Percentiles rank a stretch among this genome's conserved stretches.
Evolutionary conservation across 345 rosid species (phyloP).

Genomic region (Citrus mangshanensis): DNA sequence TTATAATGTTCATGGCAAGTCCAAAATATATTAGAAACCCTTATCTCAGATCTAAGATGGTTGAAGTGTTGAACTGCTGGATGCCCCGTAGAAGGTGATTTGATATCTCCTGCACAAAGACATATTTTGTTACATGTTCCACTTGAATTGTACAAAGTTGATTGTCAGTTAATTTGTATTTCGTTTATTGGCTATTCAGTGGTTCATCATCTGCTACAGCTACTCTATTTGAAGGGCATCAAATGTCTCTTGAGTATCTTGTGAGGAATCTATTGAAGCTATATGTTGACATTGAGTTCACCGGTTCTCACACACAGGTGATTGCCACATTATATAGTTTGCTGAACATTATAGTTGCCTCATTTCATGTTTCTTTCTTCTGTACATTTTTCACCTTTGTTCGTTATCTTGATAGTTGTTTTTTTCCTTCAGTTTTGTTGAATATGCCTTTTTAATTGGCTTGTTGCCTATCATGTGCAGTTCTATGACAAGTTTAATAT

Average conservation of each 20-base stretch:
- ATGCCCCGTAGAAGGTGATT: constrained; percentile 89
- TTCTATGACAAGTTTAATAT: constrained; percentile 98
- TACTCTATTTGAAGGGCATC: constrained; percentile 91
- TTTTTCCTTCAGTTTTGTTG: background rate
- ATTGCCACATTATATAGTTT: constrained; percentile 14
- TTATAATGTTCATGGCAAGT: constrained; percentile 97
- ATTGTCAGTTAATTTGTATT: constrained; percentile 1
- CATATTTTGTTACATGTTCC: constrained; percentile 9
- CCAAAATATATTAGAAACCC: constrained; percentile 86
- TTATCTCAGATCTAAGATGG: constrained; percentile 98
- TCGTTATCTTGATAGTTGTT: background rate
- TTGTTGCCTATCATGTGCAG: constrained; percentile 42
- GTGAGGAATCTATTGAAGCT: constrained; percentile 96
- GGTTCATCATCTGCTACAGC: constrained; percentile 82
- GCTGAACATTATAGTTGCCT: background rate
- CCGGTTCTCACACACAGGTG: constrained; percentile 99
- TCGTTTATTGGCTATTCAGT: constrained; percentile 40
- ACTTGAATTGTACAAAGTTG: background rate
- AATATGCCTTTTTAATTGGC: background rate
- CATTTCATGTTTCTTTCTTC: background rate
- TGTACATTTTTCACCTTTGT: background rate
- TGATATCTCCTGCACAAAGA: constrained; percentile 1
- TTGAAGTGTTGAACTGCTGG: constrained; percentile 98
- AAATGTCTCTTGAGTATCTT: constrained; percentile 84
- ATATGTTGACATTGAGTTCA: constrained; percentile 99